Evolutionary conservation across 2,329 filamentous ascomycete genomes (phyloP).

Genomic region (Apiospora phragmitis): DNA sequence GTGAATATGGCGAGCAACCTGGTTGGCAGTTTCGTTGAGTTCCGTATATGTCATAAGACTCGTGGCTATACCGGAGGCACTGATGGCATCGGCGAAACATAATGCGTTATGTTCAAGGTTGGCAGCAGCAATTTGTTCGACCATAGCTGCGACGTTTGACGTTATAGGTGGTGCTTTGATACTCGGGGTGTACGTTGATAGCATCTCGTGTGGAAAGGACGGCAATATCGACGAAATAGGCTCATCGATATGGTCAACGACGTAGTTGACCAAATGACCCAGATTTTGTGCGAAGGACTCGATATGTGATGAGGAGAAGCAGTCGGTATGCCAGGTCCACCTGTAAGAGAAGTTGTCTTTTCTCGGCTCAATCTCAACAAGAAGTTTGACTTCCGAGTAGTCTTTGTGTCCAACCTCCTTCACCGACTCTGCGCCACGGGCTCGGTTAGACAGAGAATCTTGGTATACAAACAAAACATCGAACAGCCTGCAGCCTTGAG

Average conservation of each 20-base stretch:
- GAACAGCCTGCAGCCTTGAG: conserved; percentile 62
- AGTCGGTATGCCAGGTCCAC: conserved; percentile 47
- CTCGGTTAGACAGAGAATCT: conserved; percentile 58
- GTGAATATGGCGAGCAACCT: conserved; percentile 58
- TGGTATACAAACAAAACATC: conserved; percentile 85
- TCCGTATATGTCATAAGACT: conserved; percentile 61
- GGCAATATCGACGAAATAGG: conserved; percentile 24
- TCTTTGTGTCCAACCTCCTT: conserved; percentile 64
- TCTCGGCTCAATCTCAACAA: conserved; percentile 74
- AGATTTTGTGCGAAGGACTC: conserved; percentile 62
- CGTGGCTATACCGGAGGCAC: conserved; percentile 33
- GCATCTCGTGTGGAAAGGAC: conserved; percentile 31
- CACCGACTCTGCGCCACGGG: conserved; percentile 37
- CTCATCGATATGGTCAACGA: conserved; percentile 27
- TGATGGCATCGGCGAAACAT: conserved; percentile 57
- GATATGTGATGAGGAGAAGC: conserved; percentile 57
- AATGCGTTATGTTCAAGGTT: conserved; percentile 61
- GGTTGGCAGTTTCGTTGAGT: conserved; percentile 65
- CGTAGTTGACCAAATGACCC: conserved; percentile 44
- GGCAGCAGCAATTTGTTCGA: conserved; percentile 52
- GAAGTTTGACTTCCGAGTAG: conserved; percentile 72
- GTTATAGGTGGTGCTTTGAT: conserved; percentile 34
- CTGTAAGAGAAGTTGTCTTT: conserved; percentile 42
- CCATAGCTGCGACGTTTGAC: conserved; percentile 49
- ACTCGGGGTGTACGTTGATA: conserved; percentile 51